phyloP scores from a whole-genome alignment of 2,329 filamentous ascomycete species.

The Epichloe amarillans region DNA sequence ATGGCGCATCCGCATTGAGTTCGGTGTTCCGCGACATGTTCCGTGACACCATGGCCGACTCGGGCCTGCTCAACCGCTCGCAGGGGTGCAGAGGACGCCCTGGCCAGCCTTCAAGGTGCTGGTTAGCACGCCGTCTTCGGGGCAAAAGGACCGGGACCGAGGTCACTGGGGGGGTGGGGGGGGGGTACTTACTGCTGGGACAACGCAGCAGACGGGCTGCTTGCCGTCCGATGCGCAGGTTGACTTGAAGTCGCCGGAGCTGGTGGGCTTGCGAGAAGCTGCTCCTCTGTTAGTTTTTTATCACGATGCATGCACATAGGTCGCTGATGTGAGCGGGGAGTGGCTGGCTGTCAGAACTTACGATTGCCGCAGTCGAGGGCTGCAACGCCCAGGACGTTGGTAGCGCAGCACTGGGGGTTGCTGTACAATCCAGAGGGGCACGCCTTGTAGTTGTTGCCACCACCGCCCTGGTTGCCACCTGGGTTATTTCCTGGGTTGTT shows the following conservation, averaged over 20 bases:
- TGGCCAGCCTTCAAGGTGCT: neutral
- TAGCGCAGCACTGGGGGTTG: conserved; percentile 8
- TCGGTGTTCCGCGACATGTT: neutral
- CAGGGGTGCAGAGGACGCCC: neutral
- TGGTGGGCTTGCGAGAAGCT: conserved; percentile 1
- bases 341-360: conserved; percentile 1
- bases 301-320: neutral
- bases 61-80: neutral
- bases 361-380: conserved; percentile 6
- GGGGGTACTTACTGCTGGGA: conserved; percentile 6
- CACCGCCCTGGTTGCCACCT: neutral
- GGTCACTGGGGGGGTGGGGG: no score
- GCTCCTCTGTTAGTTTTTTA: neutral
- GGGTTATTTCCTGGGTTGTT: neutral
- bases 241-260: conserved; percentile 2
- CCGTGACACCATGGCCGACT: neutral
- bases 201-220: conserved; percentile 7
- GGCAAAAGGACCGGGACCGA: no score
- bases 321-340: neutral
- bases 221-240: conserved; percentile 1
- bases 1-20: neutral
- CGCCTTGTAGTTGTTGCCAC: neutral
- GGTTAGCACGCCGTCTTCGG: neutral
- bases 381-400: conserved; percentile 3
- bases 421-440: conserved; percentile 5